Evolutionary conservation across 2,329 filamentous ascomycete genomes (phyloP), one percentile per base, ranked within the genome.

Genomic region (Colletotrichum sp.): DNA sequence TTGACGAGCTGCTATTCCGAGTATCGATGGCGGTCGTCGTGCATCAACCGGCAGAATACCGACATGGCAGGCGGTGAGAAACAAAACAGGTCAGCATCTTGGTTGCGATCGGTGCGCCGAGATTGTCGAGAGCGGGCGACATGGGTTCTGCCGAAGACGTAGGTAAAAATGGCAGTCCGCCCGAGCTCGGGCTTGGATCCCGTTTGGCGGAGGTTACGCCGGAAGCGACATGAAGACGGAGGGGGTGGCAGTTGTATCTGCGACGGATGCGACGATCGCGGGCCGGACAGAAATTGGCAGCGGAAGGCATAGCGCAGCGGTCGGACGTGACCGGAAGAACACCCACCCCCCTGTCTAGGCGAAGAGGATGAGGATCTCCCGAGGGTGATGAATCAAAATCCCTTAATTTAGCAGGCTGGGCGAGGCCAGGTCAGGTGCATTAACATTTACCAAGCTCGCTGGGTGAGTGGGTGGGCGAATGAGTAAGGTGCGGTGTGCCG

Each of bases 161-260:
- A 39, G 36, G 36, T 13, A 59, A 59, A 26, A 30, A 26, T 49
- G 21, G 26, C 24, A 59, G 30, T 24, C 30, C 30, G 65, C 8
- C 65, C n/a, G 39, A n/a, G 28, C 28, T 68, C 32, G 30, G 65
- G 21, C 39, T 32, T 39, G 24, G 52, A 21, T 44, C 26, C 49
- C 65, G 18, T 59, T 68, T 16, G 28, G 49, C 65, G 60, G 60
- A 34, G 18, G 52, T 26, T 64, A 24, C 18, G 30, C 69, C 60
- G 65, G 57, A 76, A 76, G 73, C 73, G 64, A 76, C 64, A 73
- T 69, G 59, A 73, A 24, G 44, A 69, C 64, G 70, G 64, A 73
- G 63, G 39, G 21, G 39, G 21, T 30, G 32, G n/a, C 12, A 34
- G 21, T 36, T 75, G 73, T 73, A 73, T 76, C 57, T 76, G 70